phyloP scores from a whole-genome alignment of 306 rosid genomes.

The Carpinus fangiana region DNA sequence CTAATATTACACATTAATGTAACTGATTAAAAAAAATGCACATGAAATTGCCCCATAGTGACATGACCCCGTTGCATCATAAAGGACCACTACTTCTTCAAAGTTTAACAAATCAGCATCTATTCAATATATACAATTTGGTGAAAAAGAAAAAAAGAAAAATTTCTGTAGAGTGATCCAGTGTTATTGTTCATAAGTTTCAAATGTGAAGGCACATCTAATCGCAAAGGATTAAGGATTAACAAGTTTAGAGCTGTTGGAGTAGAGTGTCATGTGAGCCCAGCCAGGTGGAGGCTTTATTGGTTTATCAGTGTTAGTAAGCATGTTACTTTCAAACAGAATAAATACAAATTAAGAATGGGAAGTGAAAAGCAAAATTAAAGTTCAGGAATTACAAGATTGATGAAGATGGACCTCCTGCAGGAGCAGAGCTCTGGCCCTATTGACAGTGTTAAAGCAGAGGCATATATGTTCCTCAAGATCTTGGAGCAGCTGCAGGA shows the following conservation, averaged over 20 bases:
- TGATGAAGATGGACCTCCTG: constrained; percentile 38
- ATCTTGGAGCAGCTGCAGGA: constrained; percentile 44
- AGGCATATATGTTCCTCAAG: constrained; percentile 56
- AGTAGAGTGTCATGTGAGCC: not conserved
- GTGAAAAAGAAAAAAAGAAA: not conserved
- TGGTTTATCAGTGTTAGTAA: not conserved
- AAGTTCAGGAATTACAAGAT: constrained; percentile 22
- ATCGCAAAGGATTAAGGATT: not conserved
- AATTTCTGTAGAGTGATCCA: not conserved
- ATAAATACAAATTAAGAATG: constrained; percentile 18
- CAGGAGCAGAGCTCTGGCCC: constrained; percentile 55
- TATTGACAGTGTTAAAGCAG: constrained; percentile 52
- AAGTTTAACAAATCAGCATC: not conserved
- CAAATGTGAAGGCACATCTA: not conserved
- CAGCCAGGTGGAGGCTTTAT: not conserved
- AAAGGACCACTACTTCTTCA: not conserved
- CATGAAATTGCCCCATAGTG: not conserved
- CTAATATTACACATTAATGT: not conserved
- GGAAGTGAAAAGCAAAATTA: not conserved
- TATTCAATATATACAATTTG: not conserved
- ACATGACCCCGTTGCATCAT: not conserved
- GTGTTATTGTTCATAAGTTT: not conserved
- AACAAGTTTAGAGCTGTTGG: not conserved
- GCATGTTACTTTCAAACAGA: constrained; percentile 11
- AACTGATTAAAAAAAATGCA: not conserved